phyloP scores from a whole-genome alignment of 1,284 basidiomycete species.

The Marasmius fiardii region DNA sequence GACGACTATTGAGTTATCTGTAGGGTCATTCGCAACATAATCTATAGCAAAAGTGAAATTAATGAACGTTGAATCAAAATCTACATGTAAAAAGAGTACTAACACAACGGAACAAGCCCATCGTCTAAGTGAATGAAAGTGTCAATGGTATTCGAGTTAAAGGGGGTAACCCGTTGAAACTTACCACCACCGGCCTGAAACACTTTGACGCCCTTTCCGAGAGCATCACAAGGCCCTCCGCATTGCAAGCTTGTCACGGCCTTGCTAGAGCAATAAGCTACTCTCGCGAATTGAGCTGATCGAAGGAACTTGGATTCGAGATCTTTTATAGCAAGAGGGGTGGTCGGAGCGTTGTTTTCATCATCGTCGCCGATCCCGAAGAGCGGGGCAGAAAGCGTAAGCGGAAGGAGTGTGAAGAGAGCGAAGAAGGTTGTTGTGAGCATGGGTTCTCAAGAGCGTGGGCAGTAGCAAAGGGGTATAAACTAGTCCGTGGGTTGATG shows the following conservation, averaged over 20 bases:
- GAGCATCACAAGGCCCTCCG: conserved; percentile 30
- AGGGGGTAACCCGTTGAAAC: conserved; percentile 2
- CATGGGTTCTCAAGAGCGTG: no score
- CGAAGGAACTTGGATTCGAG: conserved; percentile 23
- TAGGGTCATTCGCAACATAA: conserved; percentile 39
- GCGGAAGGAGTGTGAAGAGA: no score
- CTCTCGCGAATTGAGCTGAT: conserved; percentile 36
- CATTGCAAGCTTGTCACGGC: conserved; percentile 32
- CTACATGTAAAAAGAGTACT: conserved; percentile 10
- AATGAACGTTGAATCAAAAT: not conserved
- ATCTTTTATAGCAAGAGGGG: conserved; percentile 9
- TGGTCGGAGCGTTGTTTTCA: conserved; percentile 4
- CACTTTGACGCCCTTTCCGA: conserved; percentile 29
- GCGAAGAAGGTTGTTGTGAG: no score
- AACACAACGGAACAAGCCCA: conserved; percentile 31
- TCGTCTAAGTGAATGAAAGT: conserved; percentile 22
- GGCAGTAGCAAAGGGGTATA: no score
- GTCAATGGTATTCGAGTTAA: conserved; percentile 6
- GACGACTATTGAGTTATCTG: conserved; percentile 36
- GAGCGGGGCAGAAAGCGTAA: conserved; percentile 1
- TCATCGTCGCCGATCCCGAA: conserved; percentile 3
- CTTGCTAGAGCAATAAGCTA: conserved; percentile 36
- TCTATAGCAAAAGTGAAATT: conserved; percentile 19
- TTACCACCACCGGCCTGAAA: conserved; percentile 34
- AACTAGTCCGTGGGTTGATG: no score